Evolutionary conservation across 2,329 filamentous ascomycete species (phyloP), one percentile per base, ranked within the genome.

Genomic region (Plectosphaerella cucumerina): DNA sequence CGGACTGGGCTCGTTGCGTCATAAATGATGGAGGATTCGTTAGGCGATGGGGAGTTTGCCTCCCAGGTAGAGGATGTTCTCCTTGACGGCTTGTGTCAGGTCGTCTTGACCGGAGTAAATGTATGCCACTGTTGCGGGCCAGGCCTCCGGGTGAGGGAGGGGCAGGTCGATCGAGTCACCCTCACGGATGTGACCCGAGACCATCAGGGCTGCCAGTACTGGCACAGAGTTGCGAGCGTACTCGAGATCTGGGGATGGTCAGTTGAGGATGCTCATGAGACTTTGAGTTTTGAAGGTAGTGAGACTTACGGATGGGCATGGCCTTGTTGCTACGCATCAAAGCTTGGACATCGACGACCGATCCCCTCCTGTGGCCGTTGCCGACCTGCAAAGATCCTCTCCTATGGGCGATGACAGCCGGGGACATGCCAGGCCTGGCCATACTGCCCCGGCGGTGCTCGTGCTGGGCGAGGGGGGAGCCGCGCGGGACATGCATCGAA

Each of bases 131-230:
- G 81, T 83, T 49, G 78, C 73, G 3, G 62, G 59, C 82, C 82
- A 86, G 8, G 69, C 75, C 47, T 75, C 72, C 1, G 82, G 81
- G 51, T 77, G 70, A 1, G 82, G 82, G 50, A 86, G 56, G 0
- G 81, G 81, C 10, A 85, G 66, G 55, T 84, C 80, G 48, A 86
- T 69, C 2, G 69, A 67, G 57, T 84, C 81, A 23, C 78, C 75
- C 21, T 70, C 69, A 14, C 66, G 65, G 20, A 84, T 70, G 57
- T 77, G 70, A 5, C 76, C 73, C 0, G 78, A 82, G 33, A 78
- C 67, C 56, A 86, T 75, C 44, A 85, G 65, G 2, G 76, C 71
- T 1, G 75, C 79, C 6, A 85, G 64, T 0, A 80, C 72, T 2
- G 81, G 82, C 4, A 84, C 68, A 52, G 70, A 69, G 14, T 72